Evolutionary conservation across 305 asterid genomes (phyloP).

Genomic region (Andrographis paniculata): DNA sequence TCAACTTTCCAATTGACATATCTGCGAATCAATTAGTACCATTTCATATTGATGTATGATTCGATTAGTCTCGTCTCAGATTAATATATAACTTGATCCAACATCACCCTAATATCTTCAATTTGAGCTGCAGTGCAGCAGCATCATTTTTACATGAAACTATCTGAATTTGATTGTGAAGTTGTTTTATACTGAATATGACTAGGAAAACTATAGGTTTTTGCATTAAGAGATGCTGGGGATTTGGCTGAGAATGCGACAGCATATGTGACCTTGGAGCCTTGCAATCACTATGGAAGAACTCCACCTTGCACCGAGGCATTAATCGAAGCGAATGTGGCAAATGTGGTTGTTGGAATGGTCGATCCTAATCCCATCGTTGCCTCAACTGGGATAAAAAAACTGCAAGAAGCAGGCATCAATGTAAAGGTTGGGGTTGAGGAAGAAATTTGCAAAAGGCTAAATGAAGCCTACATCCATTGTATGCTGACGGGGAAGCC

Average conservation of each 20-base stretch:
- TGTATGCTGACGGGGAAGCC: slow-evolving; percentile 74
- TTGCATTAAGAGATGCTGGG: slow-evolving; percentile 90
- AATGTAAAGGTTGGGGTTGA: slow-evolving; percentile 74
- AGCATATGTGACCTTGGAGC: slow-evolving; percentile 90
- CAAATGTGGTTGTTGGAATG: slow-evolving; percentile 83
- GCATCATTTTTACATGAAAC: no score
- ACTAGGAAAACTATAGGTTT: slow-evolving; percentile 43
- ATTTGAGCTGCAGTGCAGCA: neutral
- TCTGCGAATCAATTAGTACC: no score
- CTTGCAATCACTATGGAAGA: slow-evolving; percentile 93
- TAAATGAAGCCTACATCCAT: slow-evolving; percentile 73
- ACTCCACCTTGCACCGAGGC: slow-evolving; percentile 98
- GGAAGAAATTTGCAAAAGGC: slow-evolving; percentile 73
- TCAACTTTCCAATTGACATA: no score
- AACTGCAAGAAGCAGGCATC: slow-evolving; percentile 69
- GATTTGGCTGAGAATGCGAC: slow-evolving; percentile 71
- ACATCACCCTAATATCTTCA: no score
- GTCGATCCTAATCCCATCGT: slow-evolving; percentile 92
- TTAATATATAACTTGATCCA: no score
- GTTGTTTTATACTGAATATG: slow-evolving; percentile 3
- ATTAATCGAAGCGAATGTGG: slow-evolving; percentile 74
- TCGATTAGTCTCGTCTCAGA: no score
- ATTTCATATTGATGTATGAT: no score
- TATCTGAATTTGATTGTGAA: no score
- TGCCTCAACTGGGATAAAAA: slow-evolving; percentile 69